phyloP scores from a whole-genome alignment of 768 basidiomycete species.

The Boletus coccyginus region DNA sequence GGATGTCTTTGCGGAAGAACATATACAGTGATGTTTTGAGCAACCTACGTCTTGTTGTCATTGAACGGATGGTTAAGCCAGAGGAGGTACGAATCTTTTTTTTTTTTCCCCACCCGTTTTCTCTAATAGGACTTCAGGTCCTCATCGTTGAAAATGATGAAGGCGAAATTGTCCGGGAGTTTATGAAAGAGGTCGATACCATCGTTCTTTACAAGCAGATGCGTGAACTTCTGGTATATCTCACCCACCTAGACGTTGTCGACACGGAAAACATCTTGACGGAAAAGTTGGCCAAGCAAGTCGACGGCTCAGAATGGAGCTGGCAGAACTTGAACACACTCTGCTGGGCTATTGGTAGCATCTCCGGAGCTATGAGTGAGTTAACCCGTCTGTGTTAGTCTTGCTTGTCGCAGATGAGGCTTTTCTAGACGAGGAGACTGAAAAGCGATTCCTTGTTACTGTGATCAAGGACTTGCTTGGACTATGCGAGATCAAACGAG shows the following conservation, averaged over 20 bases:
- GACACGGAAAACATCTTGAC: conserved; percentile 98
- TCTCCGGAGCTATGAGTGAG: conserved; percentile 98
- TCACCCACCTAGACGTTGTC: conserved; percentile 93
- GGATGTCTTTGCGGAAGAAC: conserved; percentile 84
- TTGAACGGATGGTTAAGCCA: conserved; percentile 99
- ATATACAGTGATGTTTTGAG: conserved; percentile 94
- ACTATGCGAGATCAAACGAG: conserved; percentile 95
- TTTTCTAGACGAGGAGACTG: conserved; percentile 87
- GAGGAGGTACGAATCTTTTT: conserved; percentile 70
- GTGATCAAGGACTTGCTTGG: conserved; percentile 99
- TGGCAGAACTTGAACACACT: conserved; percentile 99
- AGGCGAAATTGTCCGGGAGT: conserved; percentile 98
- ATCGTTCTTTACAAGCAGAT: conserved; percentile 99
- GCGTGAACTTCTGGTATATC: conserved; percentile 95
- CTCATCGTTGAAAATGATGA: conserved; percentile 99
- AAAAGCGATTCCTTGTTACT: conserved; percentile 97
- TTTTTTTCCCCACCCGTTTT: background rate
- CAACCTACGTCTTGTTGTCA: conserved; percentile 91
- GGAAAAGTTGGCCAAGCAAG: conserved; percentile 96
- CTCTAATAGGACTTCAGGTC: conserved; percentile 51
- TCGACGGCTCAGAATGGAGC: conserved; percentile 97
- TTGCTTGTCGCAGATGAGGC: background rate
- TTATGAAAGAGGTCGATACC: conserved; percentile 98
- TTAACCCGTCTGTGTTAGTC: conserved; percentile 13
- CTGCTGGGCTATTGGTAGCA: conserved; percentile 99